These are phyloP conservation scores for Musa schizocarpa DNA, from an alignment of 176 grass and related monocot species.

Conservation along the genomic window DNA sequence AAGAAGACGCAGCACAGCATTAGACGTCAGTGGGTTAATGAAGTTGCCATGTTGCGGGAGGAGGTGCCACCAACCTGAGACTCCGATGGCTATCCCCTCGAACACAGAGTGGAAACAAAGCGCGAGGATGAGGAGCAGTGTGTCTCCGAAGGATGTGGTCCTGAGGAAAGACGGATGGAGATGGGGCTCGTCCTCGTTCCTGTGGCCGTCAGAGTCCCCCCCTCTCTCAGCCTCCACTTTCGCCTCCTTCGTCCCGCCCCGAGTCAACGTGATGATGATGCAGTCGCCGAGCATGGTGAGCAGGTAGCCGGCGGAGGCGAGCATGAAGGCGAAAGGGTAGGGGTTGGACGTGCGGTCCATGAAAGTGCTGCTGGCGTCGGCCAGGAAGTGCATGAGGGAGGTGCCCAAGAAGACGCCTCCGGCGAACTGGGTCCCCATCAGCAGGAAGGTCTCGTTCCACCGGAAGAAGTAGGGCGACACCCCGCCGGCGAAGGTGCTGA, in stretches of 20 bases:
- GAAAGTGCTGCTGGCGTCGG: slow-evolving; percentile 42
- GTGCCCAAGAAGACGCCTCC: slow-evolving; percentile 69
- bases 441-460: slow-evolving; percentile 74
- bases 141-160: slow-evolving; percentile 44
- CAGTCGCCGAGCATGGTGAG: slow-evolving; percentile 69
- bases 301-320: slow-evolving; percentile 53
- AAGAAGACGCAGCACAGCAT: background rate
- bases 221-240: slow-evolving; percentile 12
- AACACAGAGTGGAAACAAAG: slow-evolving; percentile 92
- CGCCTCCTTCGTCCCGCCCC: slow-evolving; percentile 1
- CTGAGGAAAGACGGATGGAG: slow-evolving; percentile 23
- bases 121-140: slow-evolving; percentile 59
- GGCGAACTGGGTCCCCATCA: slow-evolving; percentile 79
- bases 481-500: slow-evolving; percentile 56
- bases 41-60: too few species aligned
- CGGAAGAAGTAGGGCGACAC: slow-evolving; percentile 78
- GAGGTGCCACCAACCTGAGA: slow-evolving; percentile 28
- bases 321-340: slow-evolving; percentile 79
- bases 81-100: slow-evolving; percentile 71
- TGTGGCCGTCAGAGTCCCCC: background rate
- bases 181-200: background rate
- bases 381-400: slow-evolving; percentile 69
- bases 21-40: background rate
- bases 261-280: slow-evolving; percentile 27
- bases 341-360: slow-evolving; percentile 23